These are phyloP conservation scores for Gymnopus androsaceus DNA, from an alignment of 1,284 basidiomycete genomes.

Conservation along the genomic window DNA sequence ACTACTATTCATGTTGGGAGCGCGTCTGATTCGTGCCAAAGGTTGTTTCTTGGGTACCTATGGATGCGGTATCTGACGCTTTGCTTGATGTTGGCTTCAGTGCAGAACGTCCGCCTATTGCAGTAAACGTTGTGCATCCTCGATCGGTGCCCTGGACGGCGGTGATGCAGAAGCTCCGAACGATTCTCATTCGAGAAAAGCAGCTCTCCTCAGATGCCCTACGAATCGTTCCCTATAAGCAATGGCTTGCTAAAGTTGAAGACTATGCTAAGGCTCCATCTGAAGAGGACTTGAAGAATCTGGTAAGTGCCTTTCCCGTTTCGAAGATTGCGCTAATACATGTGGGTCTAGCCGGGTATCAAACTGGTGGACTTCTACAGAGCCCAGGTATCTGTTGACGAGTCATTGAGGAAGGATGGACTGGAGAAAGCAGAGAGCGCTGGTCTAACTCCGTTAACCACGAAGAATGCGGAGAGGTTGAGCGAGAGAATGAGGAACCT, in stretches of 20 bases:
- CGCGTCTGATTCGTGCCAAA: constrained; percentile 4
- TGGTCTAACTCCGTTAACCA: constrained; percentile 5
- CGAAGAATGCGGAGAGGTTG: background rate
- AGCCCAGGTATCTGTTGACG: background rate
- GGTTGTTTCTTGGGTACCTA: constrained; percentile 30
- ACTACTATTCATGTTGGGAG: background rate
- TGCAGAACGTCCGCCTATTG: constrained; percentile 11
- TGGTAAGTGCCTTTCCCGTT: constrained; percentile 7
- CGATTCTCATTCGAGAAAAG: constrained; percentile 15
- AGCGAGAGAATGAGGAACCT: background rate
- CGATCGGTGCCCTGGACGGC: constrained; percentile 24
- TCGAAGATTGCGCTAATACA: background rate
- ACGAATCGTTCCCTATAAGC: constrained; percentile 23
- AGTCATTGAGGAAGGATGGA: background rate
- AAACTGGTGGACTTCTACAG: constrained; percentile 3
- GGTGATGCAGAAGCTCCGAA: constrained; percentile 24
- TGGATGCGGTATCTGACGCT: constrained; percentile 25
- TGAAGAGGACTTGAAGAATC: constrained; percentile 2
- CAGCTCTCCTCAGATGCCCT: constrained; percentile 11
- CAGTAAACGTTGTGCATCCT: constrained; percentile 32
- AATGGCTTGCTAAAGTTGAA: constrained; percentile 28
- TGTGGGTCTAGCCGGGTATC: background rate
- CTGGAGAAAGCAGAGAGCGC: background rate
- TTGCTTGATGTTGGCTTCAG: constrained; percentile 27
- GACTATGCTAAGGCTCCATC: constrained; percentile 1